Evolutionary conservation across 805 yeast species (phyloP).

Genomic region (Maudiozyma bulderi): DNA sequence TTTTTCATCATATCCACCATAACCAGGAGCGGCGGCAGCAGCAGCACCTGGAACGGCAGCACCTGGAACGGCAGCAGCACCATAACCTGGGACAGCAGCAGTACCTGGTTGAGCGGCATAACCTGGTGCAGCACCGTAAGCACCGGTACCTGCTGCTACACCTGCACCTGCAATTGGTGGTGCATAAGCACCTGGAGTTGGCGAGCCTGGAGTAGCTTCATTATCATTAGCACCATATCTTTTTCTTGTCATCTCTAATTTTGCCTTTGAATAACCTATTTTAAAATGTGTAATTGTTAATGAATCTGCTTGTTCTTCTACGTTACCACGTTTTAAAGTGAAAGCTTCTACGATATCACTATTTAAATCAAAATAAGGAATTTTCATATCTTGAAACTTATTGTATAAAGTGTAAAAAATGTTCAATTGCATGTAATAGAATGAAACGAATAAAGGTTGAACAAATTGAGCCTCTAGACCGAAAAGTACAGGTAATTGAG

Average conservation of each 20-base stretch:
- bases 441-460: constrained; percentile 84
- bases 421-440: constrained; percentile 96
- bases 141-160: constrained; percentile 20
- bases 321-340: constrained; percentile 72
- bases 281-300: constrained; percentile 87
- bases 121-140: constrained; percentile 3
- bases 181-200: constrained; percentile 6
- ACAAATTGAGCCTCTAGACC: constrained; percentile 85
- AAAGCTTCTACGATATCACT: constrained; percentile 80
- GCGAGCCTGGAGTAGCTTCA: constrained; percentile 6
- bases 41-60: constrained; percentile 6
- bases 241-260: constrained; percentile 73
- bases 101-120: constrained; percentile 13
- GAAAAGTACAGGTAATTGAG: constrained; percentile 80
- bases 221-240: constrained; percentile 43
- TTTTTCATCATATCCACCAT: not conserved
- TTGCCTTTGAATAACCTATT: constrained; percentile 76
- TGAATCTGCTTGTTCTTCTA: constrained; percentile 82
- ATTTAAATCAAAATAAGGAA: constrained; percentile 85
- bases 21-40: not conserved
- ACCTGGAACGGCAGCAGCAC: constrained; percentile 7
- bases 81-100: constrained; percentile 2
- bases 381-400: constrained; percentile 91
- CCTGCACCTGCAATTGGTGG: constrained; percentile 15
- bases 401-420: constrained; percentile 87